Base-by-base conservation (phyloP, 768 basidiomycete species). In the Roridomyces roridus region DNA sequence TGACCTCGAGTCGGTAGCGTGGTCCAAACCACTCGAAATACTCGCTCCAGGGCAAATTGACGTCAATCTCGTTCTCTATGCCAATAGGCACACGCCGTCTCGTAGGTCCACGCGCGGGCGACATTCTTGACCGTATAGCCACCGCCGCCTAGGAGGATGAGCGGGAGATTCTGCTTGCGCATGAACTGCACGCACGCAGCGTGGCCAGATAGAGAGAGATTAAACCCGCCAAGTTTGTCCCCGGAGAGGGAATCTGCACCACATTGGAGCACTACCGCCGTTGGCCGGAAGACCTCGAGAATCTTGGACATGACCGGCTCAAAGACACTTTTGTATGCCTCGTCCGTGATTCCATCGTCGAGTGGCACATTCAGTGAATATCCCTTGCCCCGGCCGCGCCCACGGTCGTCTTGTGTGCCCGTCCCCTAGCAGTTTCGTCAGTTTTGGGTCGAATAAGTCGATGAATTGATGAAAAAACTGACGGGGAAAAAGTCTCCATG, bases 21-120 rank as follows among this genome's bases (percentile, higher is more conserved):
- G 96, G 96, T 0, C 96, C 97, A 69, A 96, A 98, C 88, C 95
- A 99, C 71, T 98, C 96, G 68, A 98, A 92, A 71, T 94, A 96
- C 63, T 88, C 85, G 71, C 89, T 92, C 86, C 87, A 94, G 2
- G 91, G 92, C 55, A 94, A 74, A 63, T 92, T 90, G 23, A 81
- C 80, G 68, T 92, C 88, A 49, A 92, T 87, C 6, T 83, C 82
- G 35, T 91, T 75, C 67, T 96, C 89, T 40, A 91, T 82, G 2
- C 93, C 95, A 15, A 95, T 82, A 20, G n/a, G 94, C 92, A 65
- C 96, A 91, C 1, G 94, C 96, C 0, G 97, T 99, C 73, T 99
- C 96, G 76, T 91, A 96, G 26, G 95, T 88, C 96, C 96, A 99
- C 31, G 89, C 86, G 39, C 93, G 82, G 10, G 94, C 93, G 20